Evolutionary conservation across 2,329 filamentous ascomycete species (phyloP), one percentile per base, ranked within the genome.

Genomic region (Gliomastix tumulicola): DNA sequence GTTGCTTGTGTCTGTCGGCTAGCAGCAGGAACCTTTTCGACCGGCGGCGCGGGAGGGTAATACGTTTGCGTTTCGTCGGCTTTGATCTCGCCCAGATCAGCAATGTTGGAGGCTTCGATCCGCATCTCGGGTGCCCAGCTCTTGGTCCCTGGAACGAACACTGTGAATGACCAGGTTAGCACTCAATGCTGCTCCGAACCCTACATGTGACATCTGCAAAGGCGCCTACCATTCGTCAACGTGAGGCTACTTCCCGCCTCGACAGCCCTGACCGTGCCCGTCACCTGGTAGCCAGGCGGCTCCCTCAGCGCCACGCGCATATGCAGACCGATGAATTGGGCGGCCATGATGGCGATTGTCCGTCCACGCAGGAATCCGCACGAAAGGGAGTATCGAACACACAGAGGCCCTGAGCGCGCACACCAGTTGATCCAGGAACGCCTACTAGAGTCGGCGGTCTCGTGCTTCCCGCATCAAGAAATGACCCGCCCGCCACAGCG

Each of bases 301-400:
- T 77, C 68, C 49, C 72, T 75, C 44, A 92, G 70, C 23, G 81
- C 82, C 50, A 92, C 80, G 41, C 79, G 65, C 62, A 92, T 86
- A 41, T 82, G 79, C 57, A 86, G 74, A 43, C 86, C 86, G 51
- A 87, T 78, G 56, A 90, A 88, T 52, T 79, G 70, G 41, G 71
- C 69, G 34, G 81, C 78, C 60, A 63, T 63, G 30, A 30, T 54
- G 37, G n/a, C n/a, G n/a, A n/a, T n/a, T n/a, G n/a, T n/a, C n/a
- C n/a, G n/a, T n/a, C n/a, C n/a, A n/a, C n/a, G n/a, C n/a, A n/a
- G n/a, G n/a, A n/a, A n/a, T n/a, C n/a, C n/a, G n/a, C n/a, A n/a
- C n/a, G n/a, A n/a, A n/a, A n/a, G n/a, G n/a, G n/a, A n/a, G n/a
- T n/a, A n/a, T n/a, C n/a, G n/a, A n/a, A n/a, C n/a, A n/a, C n/a